Percentiles rank a stretch among this genome's conserved stretches.
Conservation (phyloP, 1,284 basidiomycete species). For the Limonomyces culmigenus region DNA sequence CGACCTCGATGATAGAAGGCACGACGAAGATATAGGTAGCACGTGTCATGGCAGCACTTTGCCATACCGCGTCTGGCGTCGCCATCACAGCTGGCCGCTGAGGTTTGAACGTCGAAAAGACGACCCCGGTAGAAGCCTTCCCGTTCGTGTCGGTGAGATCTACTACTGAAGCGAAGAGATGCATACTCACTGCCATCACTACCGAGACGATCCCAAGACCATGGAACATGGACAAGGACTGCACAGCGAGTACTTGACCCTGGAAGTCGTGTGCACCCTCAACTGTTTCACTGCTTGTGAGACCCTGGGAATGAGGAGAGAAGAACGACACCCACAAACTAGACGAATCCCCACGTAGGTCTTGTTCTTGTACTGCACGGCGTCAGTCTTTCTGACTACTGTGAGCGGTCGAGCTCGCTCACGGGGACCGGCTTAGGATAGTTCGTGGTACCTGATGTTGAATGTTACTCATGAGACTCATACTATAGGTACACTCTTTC, state of each 20-base stretch:
- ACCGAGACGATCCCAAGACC: neutral
- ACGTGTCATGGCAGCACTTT: conserved; percentile 7
- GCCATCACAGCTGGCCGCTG: neutral
- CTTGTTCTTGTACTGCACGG: too few relatives aligned
- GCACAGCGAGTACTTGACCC: conserved; percentile 6
- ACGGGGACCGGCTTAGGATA: neutral
- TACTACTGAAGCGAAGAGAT: too few relatives aligned
- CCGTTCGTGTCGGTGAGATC: too few relatives aligned
- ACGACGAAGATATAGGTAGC: conserved; percentile 9
- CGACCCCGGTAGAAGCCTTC: conserved; percentile 8
- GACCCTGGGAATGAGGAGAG: too few relatives aligned
- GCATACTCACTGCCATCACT: neutral
- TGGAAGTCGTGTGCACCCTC: conserved; percentile 7
- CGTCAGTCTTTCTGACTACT: too few relatives aligned
- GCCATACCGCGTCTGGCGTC: conserved; percentile 7
- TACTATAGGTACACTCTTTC: neutral
- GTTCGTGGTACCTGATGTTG: neutral
- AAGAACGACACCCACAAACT: too few relatives aligned
- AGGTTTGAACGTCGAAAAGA: conserved; percentile 4
- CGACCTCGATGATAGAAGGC: neutral
- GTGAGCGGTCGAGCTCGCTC: too few relatives aligned
- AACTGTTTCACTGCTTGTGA: too few relatives aligned
- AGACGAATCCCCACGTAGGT: too few relatives aligned
- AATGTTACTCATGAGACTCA: too few relatives aligned
- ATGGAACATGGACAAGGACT: conserved; percentile 12